These are phyloP conservation scores for Populus nigra DNA, from an alignment of 345 rosid species.

Conservation along the genomic window DNA sequence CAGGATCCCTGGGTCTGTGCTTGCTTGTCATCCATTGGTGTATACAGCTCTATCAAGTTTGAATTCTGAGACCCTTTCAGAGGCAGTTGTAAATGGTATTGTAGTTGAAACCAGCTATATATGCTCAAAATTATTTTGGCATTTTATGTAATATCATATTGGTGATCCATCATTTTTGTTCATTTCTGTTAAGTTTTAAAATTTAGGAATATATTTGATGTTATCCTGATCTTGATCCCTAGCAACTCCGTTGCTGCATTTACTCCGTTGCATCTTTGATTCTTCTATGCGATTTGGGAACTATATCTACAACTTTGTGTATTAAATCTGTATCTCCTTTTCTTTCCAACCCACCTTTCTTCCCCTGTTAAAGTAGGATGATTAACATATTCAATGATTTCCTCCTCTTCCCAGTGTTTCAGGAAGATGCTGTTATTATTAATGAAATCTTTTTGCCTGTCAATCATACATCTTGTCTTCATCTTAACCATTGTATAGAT, in stretches of 20 bases:
- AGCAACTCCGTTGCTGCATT: neutral
- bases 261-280: neutral
- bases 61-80: conserved; percentile 79
- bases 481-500: neutral
- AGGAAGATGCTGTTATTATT: neutral
- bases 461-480: neutral
- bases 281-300: neutral
- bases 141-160: neutral
- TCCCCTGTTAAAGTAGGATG: neutral
- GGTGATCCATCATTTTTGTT: neutral
- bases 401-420: neutral
- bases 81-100: conserved; percentile 97
- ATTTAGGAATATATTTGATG: neutral
- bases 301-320: neutral
- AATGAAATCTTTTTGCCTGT: neutral
- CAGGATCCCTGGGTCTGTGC: conserved; percentile 82
- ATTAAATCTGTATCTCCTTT: neutral
- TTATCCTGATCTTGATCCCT: neutral
- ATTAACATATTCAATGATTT: neutral
- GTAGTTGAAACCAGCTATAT: conserved; percentile 16
- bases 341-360: neutral
- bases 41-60: conserved; percentile 87
- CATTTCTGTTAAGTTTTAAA: neutral
- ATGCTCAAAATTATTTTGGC: neutral
- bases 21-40: conserved; percentile 88